Evolutionary conservation across 345 rosid genomes (phyloP), one percentile per base, ranked within the genome.

Genomic region (sweet orange (Citrus sinensis)): DNA sequence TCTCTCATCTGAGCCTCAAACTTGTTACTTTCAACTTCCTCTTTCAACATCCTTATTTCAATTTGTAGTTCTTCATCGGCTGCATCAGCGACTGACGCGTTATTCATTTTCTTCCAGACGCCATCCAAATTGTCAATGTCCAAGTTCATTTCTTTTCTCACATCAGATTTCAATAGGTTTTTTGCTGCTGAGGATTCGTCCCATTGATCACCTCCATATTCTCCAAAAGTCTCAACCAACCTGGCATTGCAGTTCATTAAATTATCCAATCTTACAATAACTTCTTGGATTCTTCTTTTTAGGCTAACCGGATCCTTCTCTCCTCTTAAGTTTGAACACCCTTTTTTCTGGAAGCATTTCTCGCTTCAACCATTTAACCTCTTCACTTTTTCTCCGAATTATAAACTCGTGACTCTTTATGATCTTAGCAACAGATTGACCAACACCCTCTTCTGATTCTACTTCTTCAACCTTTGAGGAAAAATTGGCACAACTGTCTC

Each of bases 391-490:
- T 83, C 71, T 87, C 40, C 86, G 83, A 73, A 90, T 93, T 68
- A 87, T 82, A 5, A 87, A 87, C 84, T 90, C 93, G 54, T 91
- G 93, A 79, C 80, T 89, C 86, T 89, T 85, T 75, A 90, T 87
- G 85, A 91, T 55, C 87, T 87, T 87, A 1, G 93, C 86, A 72
- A 90, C 93, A 70, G 16, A 61, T 55, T 81, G 73, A 4, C 79
- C 79, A 2, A 67, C 78, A 70, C 81, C 85, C 64, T 85, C 76
- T 56, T 80, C 89, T 29, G 58, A 27, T 27, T 30, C 82, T 64
- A 13, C 60, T 37, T 63, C 70, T 66, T 58, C 75, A 27, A 71
- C 62, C 16, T 71, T 74, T 19, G 22, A 68, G 32, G 73, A 42
- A 63, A 67, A 27, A 27, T 27, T 27, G 1, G 29, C 29, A 27